A percentile compares a stretch with the other conserved stretches of the same genome.
Evolutionary conservation across 768 basidiomycete species (phyloP).

Genomic region (Tephrocybe sp.): DNA sequence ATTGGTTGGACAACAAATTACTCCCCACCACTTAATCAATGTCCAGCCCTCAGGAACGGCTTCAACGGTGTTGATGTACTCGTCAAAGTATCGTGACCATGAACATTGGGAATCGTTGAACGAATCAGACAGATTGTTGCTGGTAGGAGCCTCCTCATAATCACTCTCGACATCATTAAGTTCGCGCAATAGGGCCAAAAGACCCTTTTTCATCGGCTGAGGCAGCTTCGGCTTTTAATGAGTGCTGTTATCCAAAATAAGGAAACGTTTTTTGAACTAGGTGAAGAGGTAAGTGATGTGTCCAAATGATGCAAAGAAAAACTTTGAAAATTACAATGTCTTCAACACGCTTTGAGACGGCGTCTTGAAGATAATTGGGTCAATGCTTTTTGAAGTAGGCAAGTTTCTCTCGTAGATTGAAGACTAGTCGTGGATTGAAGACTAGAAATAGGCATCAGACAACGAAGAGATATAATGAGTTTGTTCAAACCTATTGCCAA

Average conservation of each 20-base stretch:
- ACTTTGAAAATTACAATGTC: constrained; percentile 9
- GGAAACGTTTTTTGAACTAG: not conserved
- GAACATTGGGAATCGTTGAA: not conserved
- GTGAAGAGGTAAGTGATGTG: not conserved
- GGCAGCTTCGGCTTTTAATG: not conserved
- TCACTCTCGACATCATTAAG: not conserved
- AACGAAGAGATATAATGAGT: no score
- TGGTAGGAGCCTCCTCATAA: not conserved
- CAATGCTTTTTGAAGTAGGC: constrained; percentile 25
- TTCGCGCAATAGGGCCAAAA: not conserved
- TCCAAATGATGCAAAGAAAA: not conserved
- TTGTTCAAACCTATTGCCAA: constrained; percentile 27
- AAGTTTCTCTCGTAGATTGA: constrained; percentile 22
- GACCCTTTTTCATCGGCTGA: not conserved
- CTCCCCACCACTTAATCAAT: constrained; percentile 32
- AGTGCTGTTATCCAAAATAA: not conserved
- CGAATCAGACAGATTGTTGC: not conserved
- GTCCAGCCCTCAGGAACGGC: not conserved
- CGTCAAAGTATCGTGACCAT: not conserved
- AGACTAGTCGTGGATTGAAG: constrained; percentile 24
- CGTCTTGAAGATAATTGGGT: constrained; percentile 16
- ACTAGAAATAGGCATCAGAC: constrained; percentile 8
- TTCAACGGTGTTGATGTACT: not conserved
- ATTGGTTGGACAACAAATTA: constrained; percentile 17
- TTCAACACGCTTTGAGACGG: constrained; percentile 12